Evolutionary conservation across 495 filamentous ascomycete species (phyloP).

Genomic region (Aspergillus heteromorphus): DNA sequence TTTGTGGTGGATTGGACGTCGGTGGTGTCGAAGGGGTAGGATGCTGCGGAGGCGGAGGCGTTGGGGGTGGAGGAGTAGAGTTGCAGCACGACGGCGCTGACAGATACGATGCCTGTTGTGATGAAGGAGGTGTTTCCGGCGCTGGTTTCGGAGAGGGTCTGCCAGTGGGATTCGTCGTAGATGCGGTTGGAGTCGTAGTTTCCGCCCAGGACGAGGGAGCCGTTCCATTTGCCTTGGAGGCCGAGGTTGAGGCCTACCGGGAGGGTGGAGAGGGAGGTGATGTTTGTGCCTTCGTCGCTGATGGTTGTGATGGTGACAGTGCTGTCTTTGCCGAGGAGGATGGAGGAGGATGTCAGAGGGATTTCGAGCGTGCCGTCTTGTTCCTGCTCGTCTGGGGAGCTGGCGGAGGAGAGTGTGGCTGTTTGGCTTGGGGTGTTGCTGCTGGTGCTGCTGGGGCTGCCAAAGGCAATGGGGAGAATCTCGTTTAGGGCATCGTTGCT

Average conservation of each 20-base stretch:
- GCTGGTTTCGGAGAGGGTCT: not conserved
- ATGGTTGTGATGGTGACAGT: not conserved
- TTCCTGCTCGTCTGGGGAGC: not conserved
- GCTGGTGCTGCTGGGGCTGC: not conserved
- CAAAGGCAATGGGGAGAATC: not conserved
- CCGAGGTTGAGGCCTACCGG: not conserved
- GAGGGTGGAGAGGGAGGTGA: not conserved
- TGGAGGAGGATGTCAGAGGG: not conserved
- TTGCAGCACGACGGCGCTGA: not conserved
- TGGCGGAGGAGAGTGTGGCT: not conserved
- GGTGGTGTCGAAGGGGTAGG: not conserved
- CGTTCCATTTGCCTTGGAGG: not conserved
- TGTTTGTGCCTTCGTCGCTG: not conserved
- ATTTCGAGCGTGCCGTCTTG: not conserved
- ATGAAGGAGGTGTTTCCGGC: not conserved
- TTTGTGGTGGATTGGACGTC: not conserved
- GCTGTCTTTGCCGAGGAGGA: not conserved
- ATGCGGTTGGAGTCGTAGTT: slow-evolving; percentile 57
- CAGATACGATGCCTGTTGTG: not conserved
- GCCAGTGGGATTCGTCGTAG: slow-evolving; percentile 43
- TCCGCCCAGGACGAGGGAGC: not conserved
- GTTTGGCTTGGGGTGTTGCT: not conserved
- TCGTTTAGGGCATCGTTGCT: not conserved
- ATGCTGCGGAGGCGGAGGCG: not conserved
- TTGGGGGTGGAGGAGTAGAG: not conserved